Evolutionary conservation across 352 stramenopile genomes (phyloP), one percentile per base, ranked within the genome.

Genomic region (Phytophthora litchii): DNA sequence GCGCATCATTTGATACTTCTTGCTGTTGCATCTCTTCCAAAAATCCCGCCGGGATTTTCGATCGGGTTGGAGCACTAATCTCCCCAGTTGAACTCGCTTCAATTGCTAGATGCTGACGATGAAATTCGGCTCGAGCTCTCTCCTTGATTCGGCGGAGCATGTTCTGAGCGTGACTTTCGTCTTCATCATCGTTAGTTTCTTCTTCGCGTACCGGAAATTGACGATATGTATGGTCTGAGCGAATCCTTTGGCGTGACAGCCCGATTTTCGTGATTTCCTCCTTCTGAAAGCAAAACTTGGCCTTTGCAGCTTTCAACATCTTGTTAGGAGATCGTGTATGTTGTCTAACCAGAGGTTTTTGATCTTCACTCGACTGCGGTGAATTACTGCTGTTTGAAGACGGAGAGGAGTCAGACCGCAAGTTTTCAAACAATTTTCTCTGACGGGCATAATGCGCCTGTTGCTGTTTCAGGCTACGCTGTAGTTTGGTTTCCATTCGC

Each of bases 371-470:
- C 43, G 31, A 54, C 27, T 35, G 21, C 0, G 40, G 60, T 13
- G 55, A 56, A 38, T 35, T 37, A 11, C 12, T 50, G 45, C 32
- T 45, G 13, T 48, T 38, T 10, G 50, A 64, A 48, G 45, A 59
- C 20, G 67, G 48, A 54, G 35, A 65, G 1, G 46, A 29, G 25
- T 60, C 17, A 3, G 53, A 57, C 9, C 64, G 65, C n/a, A 90
- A 67, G n/a, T 78, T 74, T 31, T 84, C 78, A 17, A 90, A 83
- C 7, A 91, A 66, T 41, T 74, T 56, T 5, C 80, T 72, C 41
- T 91, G 80, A 9, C 76, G 64, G 10, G 71, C 80, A 47, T 88
- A 88, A 38, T 89, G 77, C 25, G 74, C 73, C 35, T 87, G 76
- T 57, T 89, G 76, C 51, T 85, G 69, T 53, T 73, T 70, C 2